Base-by-base conservation (phyloP, 441 rosid genomes). In the Corymbia citriodora region DNA sequence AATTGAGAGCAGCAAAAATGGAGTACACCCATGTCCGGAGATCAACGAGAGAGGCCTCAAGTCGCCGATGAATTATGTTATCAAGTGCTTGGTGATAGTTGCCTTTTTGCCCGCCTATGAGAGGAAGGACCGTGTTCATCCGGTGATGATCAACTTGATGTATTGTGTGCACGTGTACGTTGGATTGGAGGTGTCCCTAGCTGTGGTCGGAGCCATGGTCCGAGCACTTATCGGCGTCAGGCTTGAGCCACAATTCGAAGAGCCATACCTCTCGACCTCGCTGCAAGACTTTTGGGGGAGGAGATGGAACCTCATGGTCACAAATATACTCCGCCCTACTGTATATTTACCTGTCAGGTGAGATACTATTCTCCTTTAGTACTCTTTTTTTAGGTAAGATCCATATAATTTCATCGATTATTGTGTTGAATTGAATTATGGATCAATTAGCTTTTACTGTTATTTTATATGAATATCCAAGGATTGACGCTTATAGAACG, bases 251-350 rank as follows among this genome's bases (percentile, higher is more conserved):
- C 87, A 91, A 48, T 92, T 93, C 89, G 68, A 93, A 81, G 88
- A 89, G 88, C 94, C 95, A 10, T 90, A 90, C 74, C 68, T 90
- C 17, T 89, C 93, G 9, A 91, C 92, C 25, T 93, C 94, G 7
- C 55, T 93, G 40, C 90, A 88, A 33, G 93, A 93, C 19, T 93
- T 94, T 54, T 93, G 95, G 95, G 94, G 94, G 5, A 90, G 92
- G 54, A 92, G 95, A 68, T 94, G 94, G 94, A 94, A 92, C 50
- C 89, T 88, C 11, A 89, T 91, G 54, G 89, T 94, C 81, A 90
- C 94, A 5, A 63, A 87, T 9, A 65, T 93, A 27, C 86, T 94
- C 82, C 92, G 92, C 89, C 89, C 70, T 55, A 90, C 91, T 14
- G 55, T 93, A 21, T 91, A 93, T 68, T 59, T 68, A 7, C 94